Evolutionary conservation across 2,329 filamentous ascomycete genomes (phyloP), one percentile per base, ranked within the genome.

Genomic region (Aotearoamyces nothofagi): DNA sequence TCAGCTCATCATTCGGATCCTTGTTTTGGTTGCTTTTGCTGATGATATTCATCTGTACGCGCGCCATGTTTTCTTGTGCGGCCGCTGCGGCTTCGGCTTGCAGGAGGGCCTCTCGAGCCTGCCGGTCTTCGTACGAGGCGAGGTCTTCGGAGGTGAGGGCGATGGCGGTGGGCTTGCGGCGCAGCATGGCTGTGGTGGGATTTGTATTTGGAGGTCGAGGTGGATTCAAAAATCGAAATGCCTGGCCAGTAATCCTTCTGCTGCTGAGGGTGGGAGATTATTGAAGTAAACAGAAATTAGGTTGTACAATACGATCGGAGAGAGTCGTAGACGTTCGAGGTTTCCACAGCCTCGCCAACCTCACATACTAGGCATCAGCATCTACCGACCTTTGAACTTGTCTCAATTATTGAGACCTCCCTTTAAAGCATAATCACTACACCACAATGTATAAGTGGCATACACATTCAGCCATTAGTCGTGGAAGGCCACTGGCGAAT

Each of bases 81-180:
- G 37, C 25, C 38, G 31, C 30, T 39, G 35, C 23, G 36, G 29
- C 27, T 35, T 39, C 33, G 27, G 47, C 43, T 15, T 36, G 35
- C 14, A 33, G 17, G 1, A 37, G 30, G 5, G 36, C 40, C 38
- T 50, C 45, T 30, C 52, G 52, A 14, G 55, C 57, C 35, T 71
- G 65, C 15, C 63, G 61, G 48, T 76, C 72, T 45, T 82, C 76
- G 54, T 79, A 81, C 30, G 66, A 59, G 22, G 74, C 71, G 22
- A 82, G 61, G 50, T 83, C 78, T 45, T 79, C 72, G 26, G 69
- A 60, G 3, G 76, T 81, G 38, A 82, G 65, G 31, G 64, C 59
- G 37, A 83, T 68, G 9, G 67, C 66, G 26, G 78, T 83, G 8
- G 77, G 65, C 10, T 69, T 65, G 25, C 77, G 69, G 41, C 73